A percentile compares a stretch with the other conserved stretches of the same genome.
Evolutionary conservation across 495 filamentous ascomycete genomes (phyloP).

Genomic region (Trichoderma parareesei): DNA sequence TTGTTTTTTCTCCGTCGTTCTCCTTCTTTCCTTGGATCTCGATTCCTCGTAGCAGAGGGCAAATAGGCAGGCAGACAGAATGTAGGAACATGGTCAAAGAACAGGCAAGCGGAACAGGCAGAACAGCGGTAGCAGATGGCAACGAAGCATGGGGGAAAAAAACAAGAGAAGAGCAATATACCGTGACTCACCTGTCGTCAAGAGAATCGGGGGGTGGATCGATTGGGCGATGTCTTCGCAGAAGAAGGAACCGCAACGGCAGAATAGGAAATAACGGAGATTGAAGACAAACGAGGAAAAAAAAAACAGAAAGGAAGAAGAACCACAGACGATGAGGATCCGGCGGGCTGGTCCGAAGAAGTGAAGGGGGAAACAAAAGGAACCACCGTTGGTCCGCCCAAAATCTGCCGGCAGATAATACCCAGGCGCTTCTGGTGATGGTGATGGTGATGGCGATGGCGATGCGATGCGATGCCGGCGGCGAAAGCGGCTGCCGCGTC

Average conservation of each 20-base stretch:
- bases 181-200: constrained; percentile 8
- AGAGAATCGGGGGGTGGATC: not conserved
- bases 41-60: not conserved
- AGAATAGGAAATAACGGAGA: no score
- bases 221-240: not conserved
- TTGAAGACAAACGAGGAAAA: not conserved
- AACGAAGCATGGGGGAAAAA: not conserved
- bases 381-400: not conserved
- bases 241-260: not conserved
- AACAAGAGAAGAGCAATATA: not conserved
- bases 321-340: not conserved
- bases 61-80: not conserved
- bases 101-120: not conserved
- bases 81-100: not conserved
- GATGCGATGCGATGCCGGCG: not conserved
- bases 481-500: not conserved
- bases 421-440: not conserved
- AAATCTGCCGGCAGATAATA: constrained; percentile 5
- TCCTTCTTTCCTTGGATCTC: no score
- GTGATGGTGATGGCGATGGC: not conserved
- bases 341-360: not conserved
- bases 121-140: constrained; percentile 6
- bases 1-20: not conserved
- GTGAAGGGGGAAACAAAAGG: not conserved
- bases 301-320: not conserved